phyloP scores from a whole-genome alignment of 495 filamentous ascomycete genomes.

The Oidiodendron maius region DNA sequence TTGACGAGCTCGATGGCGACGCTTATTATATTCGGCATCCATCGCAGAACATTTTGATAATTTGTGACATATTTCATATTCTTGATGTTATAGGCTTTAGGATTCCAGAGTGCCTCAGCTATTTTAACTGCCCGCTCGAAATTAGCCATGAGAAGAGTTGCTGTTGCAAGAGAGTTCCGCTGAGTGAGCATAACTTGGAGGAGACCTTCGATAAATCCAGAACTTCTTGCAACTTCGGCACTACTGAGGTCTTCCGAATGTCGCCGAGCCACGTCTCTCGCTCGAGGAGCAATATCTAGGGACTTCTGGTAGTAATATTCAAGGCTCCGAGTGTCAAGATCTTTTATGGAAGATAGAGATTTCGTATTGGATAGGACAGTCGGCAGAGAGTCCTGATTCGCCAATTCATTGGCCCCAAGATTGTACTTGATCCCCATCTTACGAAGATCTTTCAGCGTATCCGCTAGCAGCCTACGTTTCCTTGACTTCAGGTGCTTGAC shows the following conservation, averaged over 20 bases:
- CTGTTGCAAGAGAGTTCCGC: constrained; percentile 45
- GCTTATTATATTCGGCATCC: constrained; percentile 46
- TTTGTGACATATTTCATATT: neutral
- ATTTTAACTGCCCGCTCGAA: constrained; percentile 33
- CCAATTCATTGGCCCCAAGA: constrained; percentile 59
- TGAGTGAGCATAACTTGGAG: constrained; percentile 64
- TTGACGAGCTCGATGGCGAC: constrained; percentile 38
- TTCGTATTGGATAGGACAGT: constrained; percentile 55
- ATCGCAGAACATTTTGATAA: constrained; percentile 28
- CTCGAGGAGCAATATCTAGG: constrained; percentile 61
- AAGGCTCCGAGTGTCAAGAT: constrained; percentile 30
- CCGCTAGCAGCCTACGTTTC: constrained; percentile 87
- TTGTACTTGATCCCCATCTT: constrained; percentile 87
- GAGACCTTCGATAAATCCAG: constrained; percentile 78
- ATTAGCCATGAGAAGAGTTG: constrained; percentile 22
- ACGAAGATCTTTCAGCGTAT: constrained; percentile 72
- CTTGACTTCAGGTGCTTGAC: constrained; percentile 83
- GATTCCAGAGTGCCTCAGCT: constrained; percentile 24
- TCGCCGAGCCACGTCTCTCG: constrained; percentile 56
- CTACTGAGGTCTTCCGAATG: constrained; percentile 80
- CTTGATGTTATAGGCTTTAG: constrained; percentile 7
- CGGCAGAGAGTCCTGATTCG: constrained; percentile 63
- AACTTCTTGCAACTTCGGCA: constrained; percentile 68
- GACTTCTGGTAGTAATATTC: constrained; percentile 74
- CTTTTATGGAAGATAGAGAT: constrained; percentile 18